These are phyloP conservation scores for Neurospora sp. DNA, from an alignment of 495 filamentous ascomycete genomes.

Conservation along the genomic window DNA sequence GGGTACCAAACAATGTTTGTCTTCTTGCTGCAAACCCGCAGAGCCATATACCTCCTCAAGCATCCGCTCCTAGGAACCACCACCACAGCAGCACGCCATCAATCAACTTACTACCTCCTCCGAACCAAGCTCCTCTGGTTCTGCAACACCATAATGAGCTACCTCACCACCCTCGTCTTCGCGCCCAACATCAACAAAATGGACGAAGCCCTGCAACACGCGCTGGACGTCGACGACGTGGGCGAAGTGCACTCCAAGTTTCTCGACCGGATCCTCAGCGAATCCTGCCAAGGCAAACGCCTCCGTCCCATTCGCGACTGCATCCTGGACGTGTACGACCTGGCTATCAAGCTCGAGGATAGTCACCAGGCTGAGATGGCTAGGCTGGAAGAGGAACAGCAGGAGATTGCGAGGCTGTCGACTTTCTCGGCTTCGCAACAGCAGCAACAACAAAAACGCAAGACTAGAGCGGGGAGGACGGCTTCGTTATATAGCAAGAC, in stretches of 20 bases:
- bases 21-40: constrained; percentile 66
- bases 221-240: constrained; percentile 77
- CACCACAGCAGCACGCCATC: constrained; percentile 22
- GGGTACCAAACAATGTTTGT: constrained; percentile 61
- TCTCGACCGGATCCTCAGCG: constrained; percentile 47
- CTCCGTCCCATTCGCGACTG: constrained; percentile 54
- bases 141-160: constrained; percentile 58
- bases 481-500: background rate
- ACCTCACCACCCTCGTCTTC: constrained; percentile 64
- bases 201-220: constrained; percentile 38
- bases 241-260: constrained; percentile 56
- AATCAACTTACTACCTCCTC: constrained; percentile 47
- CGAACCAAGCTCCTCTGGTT: constrained; percentile 75
- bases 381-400: constrained; percentile 27
- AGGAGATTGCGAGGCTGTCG: constrained; percentile 26
- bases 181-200: constrained; percentile 45
- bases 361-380: constrained; percentile 30
- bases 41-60: constrained; percentile 59
- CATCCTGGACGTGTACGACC: constrained; percentile 53
- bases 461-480: background rate
- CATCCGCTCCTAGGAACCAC: constrained; percentile 34
- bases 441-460: background rate
- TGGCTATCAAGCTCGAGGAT: constrained; percentile 41
- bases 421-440: constrained; percentile 13
- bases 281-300: constrained; percentile 55